A percentile compares a stretch with the other conserved stretches of the same genome.
Evolutionary conservation across 441 rosid genomes (phyloP).

Genomic region (Omphalea diandra): DNA sequence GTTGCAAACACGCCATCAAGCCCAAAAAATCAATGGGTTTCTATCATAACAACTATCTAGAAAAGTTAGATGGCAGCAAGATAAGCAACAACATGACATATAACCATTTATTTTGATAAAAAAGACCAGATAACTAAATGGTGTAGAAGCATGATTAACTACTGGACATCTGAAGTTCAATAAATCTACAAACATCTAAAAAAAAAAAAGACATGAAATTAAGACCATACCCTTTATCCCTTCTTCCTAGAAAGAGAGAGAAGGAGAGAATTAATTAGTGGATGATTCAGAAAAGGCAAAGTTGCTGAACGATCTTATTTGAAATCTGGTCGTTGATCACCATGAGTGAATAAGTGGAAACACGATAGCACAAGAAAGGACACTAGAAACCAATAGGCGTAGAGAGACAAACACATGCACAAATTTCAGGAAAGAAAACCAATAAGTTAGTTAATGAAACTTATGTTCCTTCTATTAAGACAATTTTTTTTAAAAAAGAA

Average conservation of each 20-base stretch:
- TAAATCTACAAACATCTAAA: not conserved
- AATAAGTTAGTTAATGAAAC: not conserved
- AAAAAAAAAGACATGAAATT: not conserved
- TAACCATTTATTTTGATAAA: not conserved
- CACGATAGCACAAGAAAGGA: not conserved
- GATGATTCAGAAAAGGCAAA: not conserved
- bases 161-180: slow-evolving; percentile 4
- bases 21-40: not conserved
- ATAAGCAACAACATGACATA: not conserved
- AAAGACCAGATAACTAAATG: not conserved
- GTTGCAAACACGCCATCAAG: not conserved
- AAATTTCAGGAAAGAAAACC: not conserved
- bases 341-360: not conserved
- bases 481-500: too few species aligned
- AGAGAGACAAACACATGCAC: not conserved
- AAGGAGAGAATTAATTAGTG: too few species aligned
- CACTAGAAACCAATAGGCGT: not conserved
- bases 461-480: not conserved
- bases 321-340: not conserved
- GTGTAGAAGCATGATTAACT: not conserved
- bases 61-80: not conserved
- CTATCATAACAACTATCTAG: not conserved
- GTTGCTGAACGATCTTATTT: not conserved
- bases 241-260: not conserved
- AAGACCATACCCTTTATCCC: not conserved